Evolutionary conservation across 116 monocot species (phyloP).

Genomic region (Iris pallida): DNA sequence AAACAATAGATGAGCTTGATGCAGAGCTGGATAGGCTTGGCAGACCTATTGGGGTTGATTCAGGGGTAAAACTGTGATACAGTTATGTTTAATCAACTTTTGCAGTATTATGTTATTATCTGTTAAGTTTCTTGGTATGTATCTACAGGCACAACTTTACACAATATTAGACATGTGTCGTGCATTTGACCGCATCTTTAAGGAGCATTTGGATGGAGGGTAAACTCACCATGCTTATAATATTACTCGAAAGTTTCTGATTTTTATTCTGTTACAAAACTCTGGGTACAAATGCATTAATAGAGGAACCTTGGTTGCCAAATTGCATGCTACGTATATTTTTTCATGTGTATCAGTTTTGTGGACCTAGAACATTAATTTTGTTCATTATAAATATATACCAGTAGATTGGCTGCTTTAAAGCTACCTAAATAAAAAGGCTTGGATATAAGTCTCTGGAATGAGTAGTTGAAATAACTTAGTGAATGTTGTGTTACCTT

Average conservation of each 20-base stretch:
- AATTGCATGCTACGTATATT: not conserved
- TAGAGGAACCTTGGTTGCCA: not conserved
- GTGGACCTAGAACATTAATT: too few species aligned
- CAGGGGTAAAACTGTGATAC: conserved; percentile 56
- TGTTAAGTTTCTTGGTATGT: conserved; percentile 7
- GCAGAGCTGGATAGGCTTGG: conserved; percentile 87
- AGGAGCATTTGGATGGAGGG: conserved; percentile 99
- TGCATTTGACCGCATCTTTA: conserved; percentile 97
- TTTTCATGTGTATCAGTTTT: not conserved
- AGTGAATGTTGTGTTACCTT: too few species aligned
- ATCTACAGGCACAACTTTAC: conserved; percentile 85
- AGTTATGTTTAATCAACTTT: not conserved
- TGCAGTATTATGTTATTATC: not conserved
- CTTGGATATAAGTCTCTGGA: too few species aligned
- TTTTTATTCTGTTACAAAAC: not conserved
- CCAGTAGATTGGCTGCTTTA: too few species aligned
- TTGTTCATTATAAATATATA: too few species aligned
- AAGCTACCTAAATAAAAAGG: too few species aligned
- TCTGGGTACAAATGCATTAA: not conserved
- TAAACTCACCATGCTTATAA: conserved; percentile 18
- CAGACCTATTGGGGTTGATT: conserved; percentile 85
- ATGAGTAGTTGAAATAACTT: too few species aligned
- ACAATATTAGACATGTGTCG: conserved; percentile 97
- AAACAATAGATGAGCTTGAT: conserved; percentile 86
- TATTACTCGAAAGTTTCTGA: conserved; percentile 3